Base-by-base conservation (phyloP, 2,329 filamentous ascomycete species). In the Calonectria ilicicola region DNA sequence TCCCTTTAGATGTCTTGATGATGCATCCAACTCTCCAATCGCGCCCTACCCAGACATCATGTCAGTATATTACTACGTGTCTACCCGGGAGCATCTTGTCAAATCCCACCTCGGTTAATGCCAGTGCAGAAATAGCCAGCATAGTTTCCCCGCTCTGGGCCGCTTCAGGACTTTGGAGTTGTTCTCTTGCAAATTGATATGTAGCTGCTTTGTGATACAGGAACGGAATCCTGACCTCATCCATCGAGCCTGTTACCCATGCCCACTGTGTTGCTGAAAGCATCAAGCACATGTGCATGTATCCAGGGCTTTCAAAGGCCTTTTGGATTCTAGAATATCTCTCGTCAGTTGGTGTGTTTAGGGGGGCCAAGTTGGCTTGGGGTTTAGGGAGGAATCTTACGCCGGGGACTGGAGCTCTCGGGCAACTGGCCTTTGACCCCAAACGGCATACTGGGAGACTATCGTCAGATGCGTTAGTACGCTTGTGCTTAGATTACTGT, bases 171-270 rank as follows among this genome's bases (percentile, higher is more conserved):
- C 82, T 80, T 58, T 82, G 81, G 49, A 87, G 77, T 71, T 87
- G 85, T 73, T 85, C 82, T 72, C 85, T 84, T 62, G 86, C 85
- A 70, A 86, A 87, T 66, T 85, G 83, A 77, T 87, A 87, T 14
- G 86, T 86, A 60, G 86, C 84, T 29, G 86, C 81, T 74, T 87
- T 87, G 77, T 87, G 85, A 69, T 87, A 86, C 65, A 87, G 81
- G 74, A 87, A 86, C 14, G 85, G 84, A 26, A 87, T 81, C 74
- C 84, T 83, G 75, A 86, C 85, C 65, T 85, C 82, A 65, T 86
- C 85, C 76, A 85, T 83, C 65, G 85, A 85, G 35, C 85, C 85
- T 2, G 84, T 86, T 56, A 85, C 83, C 86, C 85, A 87, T 27
- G 85, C 84, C 84, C 85, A 86, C 65, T 87, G 86, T 65, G 86